Base-by-base conservation (phyloP, 805 yeast genomes). In the Candida glaebosa region DNA sequence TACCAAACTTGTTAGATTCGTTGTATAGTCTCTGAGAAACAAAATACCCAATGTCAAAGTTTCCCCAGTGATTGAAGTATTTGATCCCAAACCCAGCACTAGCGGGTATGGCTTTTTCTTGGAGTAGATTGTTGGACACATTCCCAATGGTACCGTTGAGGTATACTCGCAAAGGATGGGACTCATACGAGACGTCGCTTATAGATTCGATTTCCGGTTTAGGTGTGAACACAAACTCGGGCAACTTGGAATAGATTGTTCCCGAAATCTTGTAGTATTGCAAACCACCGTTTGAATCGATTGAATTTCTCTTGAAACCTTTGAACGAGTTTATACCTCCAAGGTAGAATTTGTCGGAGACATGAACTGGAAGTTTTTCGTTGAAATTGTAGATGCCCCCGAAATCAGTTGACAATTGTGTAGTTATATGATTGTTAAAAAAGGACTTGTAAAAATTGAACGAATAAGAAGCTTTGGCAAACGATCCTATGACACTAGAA, bases 321-420 rank as follows among this genome's bases (percentile, higher is more conserved):
- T 84, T 70, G 20, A 88, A 78, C 40, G 82, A 84, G 41, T 80
- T 75, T 10, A 81, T 76, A 0, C 96, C 96, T 14, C 96, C 95
- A 34, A 86, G 69, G 54, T 82, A 87, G 58, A 90, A 91, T 48
- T 86, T 75, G 60, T 91, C 99, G 56, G 82, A 75, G 22, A 82
- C 55, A 53, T 85, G 90, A 1, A 86, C 63, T 41, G 64, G 48
- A 17, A 43, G 41, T 9, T 46, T 39, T 12, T 47, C 26, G 4
- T 49, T 36, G 16, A 53, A 45, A 41, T 76, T 67, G 43, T 67
- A 62, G 20, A 87, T 65, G 41, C 71, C 68, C 3, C 96, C 96
- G 31, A 76, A 65, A 34, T 73, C 74, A 3, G 71, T 52, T 1
- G 77, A 63, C 2, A 76, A 48, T 37, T 75, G 76, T 22, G 81